Evolutionary conservation across 768 basidiomycete genomes (phyloP), one percentile per base, ranked within the genome.

Genomic region (Amanita inopinata): DNA sequence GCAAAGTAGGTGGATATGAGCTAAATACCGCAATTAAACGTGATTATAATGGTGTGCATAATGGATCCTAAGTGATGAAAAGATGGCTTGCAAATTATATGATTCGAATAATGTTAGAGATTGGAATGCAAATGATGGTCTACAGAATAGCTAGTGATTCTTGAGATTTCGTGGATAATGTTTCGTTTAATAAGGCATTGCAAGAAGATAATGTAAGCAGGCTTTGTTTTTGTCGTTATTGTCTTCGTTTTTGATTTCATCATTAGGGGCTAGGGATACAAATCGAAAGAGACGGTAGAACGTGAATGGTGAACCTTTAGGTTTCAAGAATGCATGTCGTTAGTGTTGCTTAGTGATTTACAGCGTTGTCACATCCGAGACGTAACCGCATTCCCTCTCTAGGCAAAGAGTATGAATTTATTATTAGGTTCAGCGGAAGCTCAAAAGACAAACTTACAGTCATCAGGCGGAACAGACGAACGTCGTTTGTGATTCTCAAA

Each of bases 401-500:
- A 36, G 28, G 19, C 17, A 36, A 44, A 36, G 25, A 44, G 24
- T 37, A n/a, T 53, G 37, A 36, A 53, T n/a, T n/a, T n/a, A n/a
- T n/a, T n/a, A 55, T 41, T 45, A 47, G 10, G 43, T 32, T 38
- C 51, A 53, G 12, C 55, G 54, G 19, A 51, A 56, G 7, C 22
- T 23, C 9, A 33, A 39, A n/a, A 41, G 39, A 24, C 17, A 44
- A 17, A 65, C 76, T 55, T 54, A 80, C 76, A 45, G 66, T 56
- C 51, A 72, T 55, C 33, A 62, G 52, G 38, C 83, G 73, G 57
- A 80, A 79, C 43, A 56, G 56, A 46, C 62, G 58, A 31, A 83
- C 61, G 51, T 80, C 72, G 35, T 57, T 58, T 20, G 72, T 72
- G 25, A 76, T 58, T 40, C 60, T 58, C 49, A 84, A 56, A 20